Percentiles rank a stretch among this genome's conserved stretches.
Evolutionary conservation across 345 rosid genomes (phyloP).

Genomic region (Rhodamnia argentea): DNA sequence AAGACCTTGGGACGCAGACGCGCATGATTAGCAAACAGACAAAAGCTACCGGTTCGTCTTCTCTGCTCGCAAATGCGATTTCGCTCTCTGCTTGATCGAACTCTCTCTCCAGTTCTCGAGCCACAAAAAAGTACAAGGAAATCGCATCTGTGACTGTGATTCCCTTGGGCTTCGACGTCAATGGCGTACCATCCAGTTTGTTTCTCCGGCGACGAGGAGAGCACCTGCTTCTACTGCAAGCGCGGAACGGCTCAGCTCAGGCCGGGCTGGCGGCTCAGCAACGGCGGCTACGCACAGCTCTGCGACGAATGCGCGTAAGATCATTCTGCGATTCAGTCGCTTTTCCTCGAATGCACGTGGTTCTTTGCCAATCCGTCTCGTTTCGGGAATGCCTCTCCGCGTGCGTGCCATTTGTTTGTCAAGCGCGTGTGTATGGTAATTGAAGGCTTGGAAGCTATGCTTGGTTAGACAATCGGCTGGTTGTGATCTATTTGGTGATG

Average conservation of each 20-base stretch:
- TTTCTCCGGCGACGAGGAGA: not conserved
- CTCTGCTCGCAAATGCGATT: not conserved
- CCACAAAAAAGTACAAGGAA: not conserved
- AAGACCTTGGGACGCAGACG: not conserved
- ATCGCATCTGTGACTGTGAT: not conserved
- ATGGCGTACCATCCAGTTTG: not conserved
- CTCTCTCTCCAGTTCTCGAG: no score
- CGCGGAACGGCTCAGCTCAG: not conserved
- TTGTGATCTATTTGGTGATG: not conserved
- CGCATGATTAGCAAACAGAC: not conserved
- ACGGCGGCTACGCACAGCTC: constrained; percentile 25
- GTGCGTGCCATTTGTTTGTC: not conserved
- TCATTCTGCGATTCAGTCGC: not conserved
- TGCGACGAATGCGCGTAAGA: constrained; percentile 39
- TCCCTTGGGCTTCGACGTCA: not conserved
- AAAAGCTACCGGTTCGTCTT: not conserved
- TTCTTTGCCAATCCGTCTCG: not conserved
- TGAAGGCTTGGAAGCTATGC: not conserved
- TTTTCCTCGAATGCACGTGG: not conserved
- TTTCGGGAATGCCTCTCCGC: not conserved
- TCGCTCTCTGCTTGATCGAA: not conserved
- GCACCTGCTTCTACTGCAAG: constrained; percentile 3
- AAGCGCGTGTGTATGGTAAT: not conserved
- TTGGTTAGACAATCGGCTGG: not conserved
- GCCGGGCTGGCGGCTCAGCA: constrained; percentile 26